Base-by-base conservation (phyloP, 2,329 filamentous ascomycete genomes). In the Clarireedia sp. region DNA sequence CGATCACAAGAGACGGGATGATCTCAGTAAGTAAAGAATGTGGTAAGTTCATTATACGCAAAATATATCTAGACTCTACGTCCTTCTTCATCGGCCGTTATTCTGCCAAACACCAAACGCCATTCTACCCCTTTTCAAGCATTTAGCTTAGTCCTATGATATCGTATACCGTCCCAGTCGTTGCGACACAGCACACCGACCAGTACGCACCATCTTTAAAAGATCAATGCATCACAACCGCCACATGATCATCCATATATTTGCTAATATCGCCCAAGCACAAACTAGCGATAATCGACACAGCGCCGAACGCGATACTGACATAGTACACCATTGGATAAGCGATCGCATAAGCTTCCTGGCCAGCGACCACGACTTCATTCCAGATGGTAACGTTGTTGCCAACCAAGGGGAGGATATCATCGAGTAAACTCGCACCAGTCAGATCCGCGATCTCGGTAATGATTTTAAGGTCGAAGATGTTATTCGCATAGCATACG, bases 271-370 rank as follows among this genome's bases (percentile, higher is more conserved):
- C 76, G 1, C 78, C 79, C 65, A 86, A 67, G 59, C 84, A 81
- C 55, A 77, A 72, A 54, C 78, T 76, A 0, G 81, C 74, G n/a
- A 83, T 50, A 48, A 85, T 79, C 5, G 77, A 75, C 0, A 82
- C 65, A 0, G 59, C 72, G 0, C 83, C 83, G 66, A 85, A 86
- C 0, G 76, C 81, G 64, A 86, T 82, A 65, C 79, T 83, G 24
- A 74, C 73, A 66, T 80, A 80, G 64, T 84, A 86, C 3, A 83
- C 80, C 63, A 74, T 83, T 47, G 77, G 76, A 60, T 85, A 86
- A 9, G 76, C 77, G 48, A 78, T 71, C 0, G 81, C 74, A 66
- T 76, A 86, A 0, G 81, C 79, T 51, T 78, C 64, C 60, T 80
- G 77, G 0, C 81, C 79, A 1, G 79, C 79, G 2, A 64, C 62